These are phyloP conservation scores for Begonia fuchsioides DNA, from an alignment of 306 rosid genomes.

Conservation along the genomic window DNA sequence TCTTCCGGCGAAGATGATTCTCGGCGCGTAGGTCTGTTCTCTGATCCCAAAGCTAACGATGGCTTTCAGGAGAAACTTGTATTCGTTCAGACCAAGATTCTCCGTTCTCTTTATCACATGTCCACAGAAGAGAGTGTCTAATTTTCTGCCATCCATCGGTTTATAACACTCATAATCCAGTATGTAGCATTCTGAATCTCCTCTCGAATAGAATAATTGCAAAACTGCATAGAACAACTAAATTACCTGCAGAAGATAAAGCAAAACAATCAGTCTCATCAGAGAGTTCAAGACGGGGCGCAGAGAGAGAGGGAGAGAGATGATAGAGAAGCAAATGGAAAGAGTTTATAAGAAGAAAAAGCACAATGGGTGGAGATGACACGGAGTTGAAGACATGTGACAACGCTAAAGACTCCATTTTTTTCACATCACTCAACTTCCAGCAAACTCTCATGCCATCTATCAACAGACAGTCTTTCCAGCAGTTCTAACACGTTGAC, in stretches of 20 bases:
- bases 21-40: conserved; percentile 77
- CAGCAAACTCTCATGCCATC: too few relatives aligned
- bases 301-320: too few relatives aligned
- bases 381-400: too few relatives aligned
- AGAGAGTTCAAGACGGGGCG: too few relatives aligned
- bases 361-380: too few relatives aligned
- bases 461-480: too few relatives aligned
- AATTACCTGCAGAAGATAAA: conserved; percentile 16
- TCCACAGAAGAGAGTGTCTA: conserved; percentile 39
- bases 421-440: too few relatives aligned
- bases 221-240: conserved; percentile 36
- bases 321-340: too few relatives aligned
- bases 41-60: conserved; percentile 84
- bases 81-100: conserved; percentile 54
- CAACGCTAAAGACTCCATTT: too few relatives aligned
- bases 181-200: conserved; percentile 58
- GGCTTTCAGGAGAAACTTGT: conserved; percentile 74
- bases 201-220: conserved; percentile 28
- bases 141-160: conserved; percentile 64
- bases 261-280: conserved; percentile 45
- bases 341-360: too few relatives aligned
- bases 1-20: conserved; percentile 45
- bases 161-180: conserved; percentile 55
- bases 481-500: too few relatives aligned
- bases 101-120: conserved; percentile 35